phyloP scores from a whole-genome alignment of 352 stramenopile species.

The Thraustotheca clavata region DNA sequence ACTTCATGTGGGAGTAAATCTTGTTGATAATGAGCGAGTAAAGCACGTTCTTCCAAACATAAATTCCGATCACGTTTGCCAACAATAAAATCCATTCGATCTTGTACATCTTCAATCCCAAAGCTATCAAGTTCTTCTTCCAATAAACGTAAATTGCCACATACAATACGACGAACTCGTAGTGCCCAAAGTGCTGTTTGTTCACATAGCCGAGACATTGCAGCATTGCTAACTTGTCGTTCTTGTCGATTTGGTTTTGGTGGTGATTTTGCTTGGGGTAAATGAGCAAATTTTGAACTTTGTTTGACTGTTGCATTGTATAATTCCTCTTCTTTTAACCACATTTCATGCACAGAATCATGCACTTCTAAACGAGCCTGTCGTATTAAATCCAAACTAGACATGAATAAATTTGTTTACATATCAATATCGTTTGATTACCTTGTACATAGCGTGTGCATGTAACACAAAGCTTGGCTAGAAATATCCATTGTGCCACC shows the following conservation, averaged over 20 bases:
- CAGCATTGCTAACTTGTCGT: conserved; percentile 1
- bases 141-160: conserved; percentile 4
- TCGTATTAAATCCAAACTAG: neutral
- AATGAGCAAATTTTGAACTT: neutral
- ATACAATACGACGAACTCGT: conserved; percentile 2
- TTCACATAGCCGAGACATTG: conserved; percentile 11
- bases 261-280: conserved; percentile 3
- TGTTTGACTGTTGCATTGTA: neutral
- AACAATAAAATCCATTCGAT: conserved; percentile 18
- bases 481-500: conserved; percentile 15
- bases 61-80: neutral
- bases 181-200: conserved; percentile 12
- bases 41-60: conserved; percentile 24
- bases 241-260: conserved; percentile 2
- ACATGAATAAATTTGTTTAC: neutral
- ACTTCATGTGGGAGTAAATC: neutral
- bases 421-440: neutral
- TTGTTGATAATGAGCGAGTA: conserved; percentile 46
- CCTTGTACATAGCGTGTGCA: conserved; percentile 18
- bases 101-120: conserved; percentile 12
- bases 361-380: neutral
- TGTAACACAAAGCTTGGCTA: conserved; percentile 14
- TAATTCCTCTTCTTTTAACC: neutral
- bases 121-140: conserved; percentile 18
- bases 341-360: neutral